Evolutionary conservation across 345 rosid species (phyloP).

Genomic region (Moricandia moricandioides): DNA sequence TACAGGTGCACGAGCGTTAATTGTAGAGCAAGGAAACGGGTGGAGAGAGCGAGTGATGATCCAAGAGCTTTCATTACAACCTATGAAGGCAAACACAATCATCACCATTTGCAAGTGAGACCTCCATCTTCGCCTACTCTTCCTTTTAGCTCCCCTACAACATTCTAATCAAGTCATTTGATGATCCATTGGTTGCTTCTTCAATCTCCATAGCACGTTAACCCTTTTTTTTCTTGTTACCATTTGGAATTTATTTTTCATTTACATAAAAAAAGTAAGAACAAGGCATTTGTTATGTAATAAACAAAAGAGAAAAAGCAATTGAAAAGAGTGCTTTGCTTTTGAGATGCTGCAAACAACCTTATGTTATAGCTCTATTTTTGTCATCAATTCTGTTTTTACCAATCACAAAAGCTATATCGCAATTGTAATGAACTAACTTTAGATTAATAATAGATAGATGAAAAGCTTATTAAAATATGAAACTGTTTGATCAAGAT

Average conservation of each 20-base stretch:
- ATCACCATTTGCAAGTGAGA: conserved; percentile 59
- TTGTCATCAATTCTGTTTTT: background rate
- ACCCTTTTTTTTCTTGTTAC: background rate
- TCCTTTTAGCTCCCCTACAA: conserved; percentile 19
- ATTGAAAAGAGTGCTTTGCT: background rate
- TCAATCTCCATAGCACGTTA: conserved; percentile 7
- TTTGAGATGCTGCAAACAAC: too few relatives aligned
- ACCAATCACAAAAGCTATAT: too few relatives aligned
- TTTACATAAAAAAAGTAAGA: conserved; percentile 8
- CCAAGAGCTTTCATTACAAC: conserved; percentile 86
- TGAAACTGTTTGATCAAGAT: conserved; percentile 10
- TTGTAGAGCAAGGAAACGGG: conserved; percentile 89
- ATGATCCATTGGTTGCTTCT: background rate
- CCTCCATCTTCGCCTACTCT: conserved; percentile 24
- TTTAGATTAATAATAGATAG: background rate
- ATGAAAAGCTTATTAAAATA: conserved; percentile 3
- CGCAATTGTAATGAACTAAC: background rate
- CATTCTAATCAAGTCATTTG: conserved; percentile 9
- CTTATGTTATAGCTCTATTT: background rate
- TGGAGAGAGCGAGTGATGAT: conserved; percentile 89
- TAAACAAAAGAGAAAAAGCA: background rate
- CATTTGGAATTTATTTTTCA: background rate
- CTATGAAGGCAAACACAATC: conserved; percentile 92
- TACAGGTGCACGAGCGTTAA: conserved; percentile 78
- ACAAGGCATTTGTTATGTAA: conserved; percentile 2